phyloP scores from a whole-genome alignment of 306 rosid genomes.

The Cucumis hystrix region DNA sequence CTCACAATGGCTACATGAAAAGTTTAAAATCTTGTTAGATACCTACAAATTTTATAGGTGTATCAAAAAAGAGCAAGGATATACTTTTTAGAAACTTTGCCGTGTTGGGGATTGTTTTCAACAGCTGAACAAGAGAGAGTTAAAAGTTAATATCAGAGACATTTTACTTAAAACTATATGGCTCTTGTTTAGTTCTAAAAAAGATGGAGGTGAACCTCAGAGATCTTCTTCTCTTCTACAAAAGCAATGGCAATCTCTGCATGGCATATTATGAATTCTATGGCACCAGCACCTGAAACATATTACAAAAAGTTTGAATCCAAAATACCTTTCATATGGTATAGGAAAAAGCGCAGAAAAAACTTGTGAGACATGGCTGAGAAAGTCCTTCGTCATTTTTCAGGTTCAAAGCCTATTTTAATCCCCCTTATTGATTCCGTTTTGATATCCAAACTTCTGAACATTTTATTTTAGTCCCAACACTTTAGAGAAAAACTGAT shows the following conservation, averaged over 20 bases:
- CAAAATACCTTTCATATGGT: background rate
- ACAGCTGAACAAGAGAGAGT: constrained; percentile 34
- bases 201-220: constrained; percentile 39
- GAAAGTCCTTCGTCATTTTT: background rate
- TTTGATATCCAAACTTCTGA: background rate
- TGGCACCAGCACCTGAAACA: constrained; percentile 68
- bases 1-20: constrained; percentile 63
- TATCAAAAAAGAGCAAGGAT: constrained; percentile 16
- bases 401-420: background rate
- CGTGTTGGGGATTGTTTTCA: constrained; percentile 66
- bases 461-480: background rate
- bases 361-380: background rate
- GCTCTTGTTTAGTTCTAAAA: background rate
- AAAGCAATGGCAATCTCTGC: constrained; percentile 72
- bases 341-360: background rate
- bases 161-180: background rate
- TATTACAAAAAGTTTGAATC: background rate
- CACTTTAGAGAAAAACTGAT: background rate
- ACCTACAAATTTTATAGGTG: background rate
- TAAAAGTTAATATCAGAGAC: background rate
- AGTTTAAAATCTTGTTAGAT: constrained; percentile 9
- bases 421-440: background rate
- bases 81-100: constrained; percentile 53
- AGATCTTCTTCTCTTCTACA: constrained; percentile 72
- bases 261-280: constrained; percentile 75